Conservation (phyloP, 257 asterid species). For the Perilla frutescens region DNA sequence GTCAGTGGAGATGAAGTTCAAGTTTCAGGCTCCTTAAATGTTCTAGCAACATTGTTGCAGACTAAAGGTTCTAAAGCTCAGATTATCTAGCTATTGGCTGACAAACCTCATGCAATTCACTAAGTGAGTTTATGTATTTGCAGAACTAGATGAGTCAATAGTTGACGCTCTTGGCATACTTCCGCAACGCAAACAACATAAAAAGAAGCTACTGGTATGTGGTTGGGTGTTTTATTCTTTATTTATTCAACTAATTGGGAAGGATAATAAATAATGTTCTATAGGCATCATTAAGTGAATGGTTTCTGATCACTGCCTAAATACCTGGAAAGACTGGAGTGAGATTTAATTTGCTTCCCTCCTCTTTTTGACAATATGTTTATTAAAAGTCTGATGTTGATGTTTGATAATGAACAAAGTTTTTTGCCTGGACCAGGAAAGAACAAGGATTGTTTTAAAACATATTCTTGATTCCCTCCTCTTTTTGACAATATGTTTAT, state of each 20-base stretch:
- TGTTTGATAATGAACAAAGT: constrained; percentile 28
- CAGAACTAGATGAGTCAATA: constrained; percentile 95
- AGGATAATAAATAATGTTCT: background rate
- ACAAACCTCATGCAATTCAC: constrained; percentile 35
- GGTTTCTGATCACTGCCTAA: constrained; percentile 16
- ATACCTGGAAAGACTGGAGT: constrained; percentile 26
- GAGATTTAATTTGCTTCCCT: constrained; percentile 13
- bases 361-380: background rate
- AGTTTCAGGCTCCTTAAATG: constrained; percentile 85
- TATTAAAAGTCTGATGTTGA: constrained; percentile 24
- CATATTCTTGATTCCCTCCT: too few species aligned
- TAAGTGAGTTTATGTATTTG: constrained; percentile 38
- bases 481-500: constrained; percentile 1
- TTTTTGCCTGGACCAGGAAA: too few species aligned
- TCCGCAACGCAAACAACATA: constrained; percentile 95
- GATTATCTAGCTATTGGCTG: constrained; percentile 35
- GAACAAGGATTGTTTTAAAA: too few species aligned
- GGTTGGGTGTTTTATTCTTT: constrained; percentile 29
- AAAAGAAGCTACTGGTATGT: constrained; percentile 89
- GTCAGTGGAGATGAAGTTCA: constrained; percentile 80
- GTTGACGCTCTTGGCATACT: constrained; percentile 98
- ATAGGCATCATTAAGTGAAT: constrained; percentile 12
- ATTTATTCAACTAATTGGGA: constrained; percentile 3
- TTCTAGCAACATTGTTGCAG: constrained; percentile 91
- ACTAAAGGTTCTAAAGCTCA: constrained; percentile 71